These are phyloP conservation scores for Novymonas esmeraldas DNA, from an alignment of 208 protist species.

Conservation along the genomic window DNA sequence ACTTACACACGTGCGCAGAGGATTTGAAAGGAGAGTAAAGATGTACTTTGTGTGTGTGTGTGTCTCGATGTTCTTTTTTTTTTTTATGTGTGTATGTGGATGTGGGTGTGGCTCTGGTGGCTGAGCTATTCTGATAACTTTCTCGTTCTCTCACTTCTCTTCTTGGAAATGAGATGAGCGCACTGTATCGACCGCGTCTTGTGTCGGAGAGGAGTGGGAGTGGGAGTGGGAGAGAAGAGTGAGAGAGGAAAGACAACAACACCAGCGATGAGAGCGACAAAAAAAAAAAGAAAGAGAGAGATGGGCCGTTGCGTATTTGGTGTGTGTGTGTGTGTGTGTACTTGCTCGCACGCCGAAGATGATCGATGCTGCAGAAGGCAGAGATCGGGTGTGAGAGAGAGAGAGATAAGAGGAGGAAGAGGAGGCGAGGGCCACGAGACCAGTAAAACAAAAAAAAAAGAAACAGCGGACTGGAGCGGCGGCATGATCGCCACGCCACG, in stretches of 20 bases:
- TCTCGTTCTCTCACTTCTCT: neutral
- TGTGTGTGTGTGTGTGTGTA: neutral
- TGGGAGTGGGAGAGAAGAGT: neutral
- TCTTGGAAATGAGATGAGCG: no score
- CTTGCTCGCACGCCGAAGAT: no score
- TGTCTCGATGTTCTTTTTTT: neutral
- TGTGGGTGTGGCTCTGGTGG: neutral
- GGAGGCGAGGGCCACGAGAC: no score
- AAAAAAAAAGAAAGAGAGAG: neutral
- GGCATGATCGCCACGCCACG: neutral
- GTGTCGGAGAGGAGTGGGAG: neutral
- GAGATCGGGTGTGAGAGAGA: no score
- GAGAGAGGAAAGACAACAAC: no score
- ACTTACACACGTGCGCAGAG: no score
- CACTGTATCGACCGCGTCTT: neutral
- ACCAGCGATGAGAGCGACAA: neutral
- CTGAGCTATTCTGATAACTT: no score
- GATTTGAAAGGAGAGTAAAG: no score
- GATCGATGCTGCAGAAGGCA: no score
- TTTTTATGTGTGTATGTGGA: neutral
- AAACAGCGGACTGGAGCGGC: neutral
- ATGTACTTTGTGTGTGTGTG: conserved; percentile 3
- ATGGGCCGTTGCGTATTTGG: neutral
- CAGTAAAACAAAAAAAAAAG: no score
- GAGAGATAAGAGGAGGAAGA: neutral